phyloP scores from a whole-genome alignment of 2,329 filamentous ascomycete genomes.

The Ceratocystis albifundus region DNA sequence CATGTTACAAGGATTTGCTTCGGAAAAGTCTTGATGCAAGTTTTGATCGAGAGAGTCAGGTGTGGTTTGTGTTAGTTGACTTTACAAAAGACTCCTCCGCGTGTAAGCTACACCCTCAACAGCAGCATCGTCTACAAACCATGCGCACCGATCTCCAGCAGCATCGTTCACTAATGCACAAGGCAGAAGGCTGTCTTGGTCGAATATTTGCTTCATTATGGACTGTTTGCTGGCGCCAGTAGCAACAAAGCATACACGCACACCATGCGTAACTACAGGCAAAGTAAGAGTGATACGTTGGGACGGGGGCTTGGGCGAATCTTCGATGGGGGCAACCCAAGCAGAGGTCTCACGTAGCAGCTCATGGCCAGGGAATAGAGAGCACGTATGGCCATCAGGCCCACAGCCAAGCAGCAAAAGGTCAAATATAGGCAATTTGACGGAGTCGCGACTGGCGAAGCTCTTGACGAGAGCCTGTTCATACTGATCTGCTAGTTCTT shows the following conservation, averaged over 20 bases:
- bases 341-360: conserved; percentile 76
- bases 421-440: conserved; percentile 91
- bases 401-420: conserved; percentile 86
- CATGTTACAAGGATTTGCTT: neutral
- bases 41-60: neutral
- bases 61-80: neutral
- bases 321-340: conserved; percentile 84
- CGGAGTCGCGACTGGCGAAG: conserved; percentile 86
- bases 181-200: conserved; percentile 67
- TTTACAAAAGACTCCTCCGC: conserved; percentile 51
- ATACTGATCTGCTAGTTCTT: conserved; percentile 89
- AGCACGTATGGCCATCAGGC: conserved; percentile 95
- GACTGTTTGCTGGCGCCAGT: conserved; percentile 84
- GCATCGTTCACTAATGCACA: conserved; percentile 79
- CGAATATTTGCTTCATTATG: conserved; percentile 86
- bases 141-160: conserved; percentile 75
- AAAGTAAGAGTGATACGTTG: conserved; percentile 85
- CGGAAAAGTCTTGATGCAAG: neutral
- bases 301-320: conserved; percentile 89
- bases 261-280: conserved; percentile 76
- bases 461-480: conserved; percentile 73
- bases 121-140: conserved; percentile 84
- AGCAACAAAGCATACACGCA: conserved; percentile 81
- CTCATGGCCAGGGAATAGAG: conserved; percentile 80
- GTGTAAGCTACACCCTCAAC: conserved; percentile 78